These are phyloP conservation scores for Secale cereale DNA, from an alignment of 176 grass and related monocot genomes.

Conservation along the genomic window DNA sequence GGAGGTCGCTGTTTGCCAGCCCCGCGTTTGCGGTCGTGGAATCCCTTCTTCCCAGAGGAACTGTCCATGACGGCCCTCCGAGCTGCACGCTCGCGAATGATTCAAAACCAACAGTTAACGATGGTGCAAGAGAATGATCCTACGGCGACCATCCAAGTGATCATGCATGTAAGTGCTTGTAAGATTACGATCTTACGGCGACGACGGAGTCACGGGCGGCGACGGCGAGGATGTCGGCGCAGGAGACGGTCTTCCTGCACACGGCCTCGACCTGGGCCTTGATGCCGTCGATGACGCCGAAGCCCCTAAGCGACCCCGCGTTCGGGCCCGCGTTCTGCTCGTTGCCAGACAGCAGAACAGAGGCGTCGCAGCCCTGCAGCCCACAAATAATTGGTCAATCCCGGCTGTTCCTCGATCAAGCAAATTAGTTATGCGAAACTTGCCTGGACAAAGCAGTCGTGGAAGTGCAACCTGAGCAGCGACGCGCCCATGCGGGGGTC, in stretches of 20 bases:
- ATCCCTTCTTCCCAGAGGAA: constrained; percentile 37
- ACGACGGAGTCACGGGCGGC: constrained; percentile 70
- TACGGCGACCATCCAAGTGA: not conserved
- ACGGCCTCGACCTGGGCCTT: constrained; percentile 57
- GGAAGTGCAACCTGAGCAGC: constrained; percentile 76
- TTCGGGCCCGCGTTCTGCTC: constrained; percentile 30
- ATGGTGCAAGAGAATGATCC: not conserved
- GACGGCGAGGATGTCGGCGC: constrained; percentile 67
- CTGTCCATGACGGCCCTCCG: constrained; percentile 36
- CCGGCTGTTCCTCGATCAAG: not conserved
- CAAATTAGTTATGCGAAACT: not conserved
- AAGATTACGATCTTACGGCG: constrained; percentile 26
- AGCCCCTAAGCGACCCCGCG: not conserved
- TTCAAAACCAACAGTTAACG: not conserved
- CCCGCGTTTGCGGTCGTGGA: constrained; percentile 10
- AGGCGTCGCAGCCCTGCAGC: constrained; percentile 70
- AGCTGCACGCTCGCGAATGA: not conserved
- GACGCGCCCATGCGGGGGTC: constrained; percentile 72
- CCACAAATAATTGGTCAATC: not conserved
- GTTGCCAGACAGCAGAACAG: constrained; percentile 36
- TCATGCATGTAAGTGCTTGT: not conserved
- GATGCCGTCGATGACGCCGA: constrained; percentile 44
- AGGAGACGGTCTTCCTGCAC: constrained; percentile 57
- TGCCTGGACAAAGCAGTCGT: constrained; percentile 78
- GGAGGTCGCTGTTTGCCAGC: not conserved